These are phyloP conservation scores for Setaria italica DNA, from an alignment of 202 grass and related monocot species.

Conservation along the genomic window DNA sequence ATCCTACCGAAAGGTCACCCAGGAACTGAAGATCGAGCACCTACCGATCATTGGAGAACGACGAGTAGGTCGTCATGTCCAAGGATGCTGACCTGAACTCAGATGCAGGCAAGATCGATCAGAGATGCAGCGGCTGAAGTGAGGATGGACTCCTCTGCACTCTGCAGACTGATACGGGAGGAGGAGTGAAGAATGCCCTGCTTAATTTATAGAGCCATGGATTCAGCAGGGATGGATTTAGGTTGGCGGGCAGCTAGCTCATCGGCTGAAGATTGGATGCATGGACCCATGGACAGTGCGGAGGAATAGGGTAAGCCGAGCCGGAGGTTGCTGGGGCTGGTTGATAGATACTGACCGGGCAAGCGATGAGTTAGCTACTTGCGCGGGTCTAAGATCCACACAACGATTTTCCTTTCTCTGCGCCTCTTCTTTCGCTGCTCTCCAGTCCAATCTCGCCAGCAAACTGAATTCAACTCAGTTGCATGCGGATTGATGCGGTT, in stretches of 20 bases:
- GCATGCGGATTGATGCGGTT: not conserved
- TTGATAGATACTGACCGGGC: not conserved
- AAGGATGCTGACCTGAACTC: not conserved
- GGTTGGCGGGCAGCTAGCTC: not conserved
- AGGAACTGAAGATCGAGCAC: not conserved
- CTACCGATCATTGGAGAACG: slow-evolving; percentile 15
- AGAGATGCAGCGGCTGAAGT: not conserved
- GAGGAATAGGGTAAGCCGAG: not conserved
- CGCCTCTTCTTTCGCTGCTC: not conserved
- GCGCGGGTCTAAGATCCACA: not conserved
- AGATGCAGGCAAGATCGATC: not conserved
- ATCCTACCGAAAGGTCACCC: not conserved
- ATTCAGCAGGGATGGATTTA: not conserved
- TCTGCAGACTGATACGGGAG: not conserved
- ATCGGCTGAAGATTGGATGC: not conserved
- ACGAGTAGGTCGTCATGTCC: slow-evolving; percentile 1
- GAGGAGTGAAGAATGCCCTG: no score
- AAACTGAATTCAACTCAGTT: not conserved
- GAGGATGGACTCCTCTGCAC: not conserved
- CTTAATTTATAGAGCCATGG: not conserved
- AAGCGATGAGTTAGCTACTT: not conserved
- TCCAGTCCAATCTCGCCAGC: not conserved
- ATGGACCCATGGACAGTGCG: not conserved
- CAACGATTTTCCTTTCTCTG: not conserved
- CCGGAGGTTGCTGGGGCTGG: not conserved